A percentile compares a stretch with the other conserved stretches of the same genome.
phyloP scores from a whole-genome alignment of 2,329 filamentous ascomycete species.

The Ramularia collo-cygni region DNA sequence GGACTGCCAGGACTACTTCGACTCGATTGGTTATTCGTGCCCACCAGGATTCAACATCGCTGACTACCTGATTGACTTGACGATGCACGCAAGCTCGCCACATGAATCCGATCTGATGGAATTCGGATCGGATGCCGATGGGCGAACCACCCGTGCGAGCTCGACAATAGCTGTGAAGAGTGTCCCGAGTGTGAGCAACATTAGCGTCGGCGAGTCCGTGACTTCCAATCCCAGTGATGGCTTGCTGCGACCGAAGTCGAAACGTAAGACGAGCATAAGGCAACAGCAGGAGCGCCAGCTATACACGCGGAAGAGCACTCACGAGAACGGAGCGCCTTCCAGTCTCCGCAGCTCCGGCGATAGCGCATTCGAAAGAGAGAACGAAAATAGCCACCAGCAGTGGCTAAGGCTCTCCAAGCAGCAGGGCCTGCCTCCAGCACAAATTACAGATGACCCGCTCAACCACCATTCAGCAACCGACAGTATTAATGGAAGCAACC shows the following conservation, averaged over 20 bases:
- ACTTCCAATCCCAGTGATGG: constrained; percentile 36
- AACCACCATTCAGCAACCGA: constrained; percentile 20
- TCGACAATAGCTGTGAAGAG: constrained; percentile 87
- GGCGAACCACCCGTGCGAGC: constrained; percentile 67
- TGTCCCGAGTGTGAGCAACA: constrained; percentile 73
- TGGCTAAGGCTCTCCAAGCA: constrained; percentile 56
- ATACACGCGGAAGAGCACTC: constrained; percentile 71
- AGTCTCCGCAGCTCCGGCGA: constrained; percentile 51
- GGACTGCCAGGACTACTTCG: constrained; percentile 87
- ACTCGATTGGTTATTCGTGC: constrained; percentile 83
- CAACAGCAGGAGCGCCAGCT: constrained; percentile 83
- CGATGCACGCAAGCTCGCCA: constrained; percentile 78
- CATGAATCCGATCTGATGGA: constrained; percentile 50
- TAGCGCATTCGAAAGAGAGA: constrained; percentile 28
- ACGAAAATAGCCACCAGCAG: constrained; percentile 45
- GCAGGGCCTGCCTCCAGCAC: constrained; percentile 42
- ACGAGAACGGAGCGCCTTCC: constrained; percentile 39
- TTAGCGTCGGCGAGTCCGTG: constrained; percentile 54
- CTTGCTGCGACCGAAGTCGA: constrained; percentile 58
- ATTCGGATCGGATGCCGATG: constrained; percentile 54
- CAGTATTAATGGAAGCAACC: constrained; percentile 61
- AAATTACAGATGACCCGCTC: constrained; percentile 48
- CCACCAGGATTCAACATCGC: constrained; percentile 98
- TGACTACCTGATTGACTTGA: constrained; percentile 93
- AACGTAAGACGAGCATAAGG: constrained; percentile 72